A percentile compares a stretch with the other conserved stretches of the same genome.
phyloP scores from a whole-genome alignment of 1,284 basidiomycete species.

The Gymnopus androsaceus region DNA sequence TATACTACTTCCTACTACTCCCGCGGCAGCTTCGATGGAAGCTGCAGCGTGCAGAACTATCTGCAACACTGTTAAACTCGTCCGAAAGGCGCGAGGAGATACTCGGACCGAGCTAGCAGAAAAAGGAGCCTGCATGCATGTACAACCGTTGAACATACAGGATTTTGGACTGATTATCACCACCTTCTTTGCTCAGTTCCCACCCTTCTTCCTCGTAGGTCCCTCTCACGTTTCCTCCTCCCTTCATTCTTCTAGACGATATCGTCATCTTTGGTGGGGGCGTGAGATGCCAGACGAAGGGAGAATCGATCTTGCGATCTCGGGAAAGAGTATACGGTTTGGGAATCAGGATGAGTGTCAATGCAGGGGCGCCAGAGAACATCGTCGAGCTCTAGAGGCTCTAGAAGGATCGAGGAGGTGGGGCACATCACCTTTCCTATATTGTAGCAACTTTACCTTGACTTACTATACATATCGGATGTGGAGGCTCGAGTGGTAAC shows the following conservation, averaged over 20 bases:
- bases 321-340: slow-evolving; percentile 58
- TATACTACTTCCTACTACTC: no score
- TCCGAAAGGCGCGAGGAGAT: slow-evolving; percentile 27
- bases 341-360: slow-evolving; percentile 59
- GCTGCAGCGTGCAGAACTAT: no score
- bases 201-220: no score
- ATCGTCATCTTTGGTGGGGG: slow-evolving; percentile 94
- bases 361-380: slow-evolving; percentile 34
- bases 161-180: slow-evolving; percentile 93
- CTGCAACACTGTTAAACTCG: no score
- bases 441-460: no score
- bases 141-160: no score
- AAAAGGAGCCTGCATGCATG: slow-evolving; percentile 60
- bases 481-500: no score
- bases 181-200: slow-evolving; percentile 90
- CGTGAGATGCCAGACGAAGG: slow-evolving; percentile 87
- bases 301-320: slow-evolving; percentile 64
- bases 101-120: slow-evolving; percentile 29
- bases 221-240: no score
- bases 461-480: no score
- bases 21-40: no score
- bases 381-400: slow-evolving; percentile 45
- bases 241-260: slow-evolving; percentile 96
- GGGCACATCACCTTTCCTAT: no score
- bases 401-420: no score